A percentile compares a stretch with the other conserved stretches of the same genome.
Evolutionary conservation across 202 grass and related monocot species (phyloP).

Genomic region (Musa balbisiana): DNA sequence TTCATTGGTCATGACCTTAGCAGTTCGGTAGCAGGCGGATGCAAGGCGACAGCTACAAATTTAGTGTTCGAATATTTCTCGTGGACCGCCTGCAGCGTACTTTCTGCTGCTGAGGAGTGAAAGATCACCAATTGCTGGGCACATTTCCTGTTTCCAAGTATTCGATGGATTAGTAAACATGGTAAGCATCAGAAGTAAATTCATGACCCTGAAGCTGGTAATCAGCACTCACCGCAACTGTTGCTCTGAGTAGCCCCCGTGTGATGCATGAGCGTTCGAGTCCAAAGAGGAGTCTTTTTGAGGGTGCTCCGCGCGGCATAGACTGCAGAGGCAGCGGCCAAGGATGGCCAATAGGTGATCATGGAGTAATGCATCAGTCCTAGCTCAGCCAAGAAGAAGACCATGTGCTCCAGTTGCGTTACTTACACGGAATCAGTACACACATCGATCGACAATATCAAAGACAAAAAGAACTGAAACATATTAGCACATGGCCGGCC

Average conservation of each 20-base stretch:
- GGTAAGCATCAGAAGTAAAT: too few species aligned
- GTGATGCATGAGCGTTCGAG: not conserved
- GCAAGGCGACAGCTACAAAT: not conserved
- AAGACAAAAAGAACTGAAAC: not conserved
- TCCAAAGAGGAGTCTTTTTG: not conserved
- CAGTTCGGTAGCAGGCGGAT: not conserved
- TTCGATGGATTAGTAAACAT: not conserved
- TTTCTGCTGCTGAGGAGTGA: not conserved
- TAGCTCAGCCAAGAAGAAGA: constrained; percentile 10
- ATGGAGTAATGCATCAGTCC: not conserved
- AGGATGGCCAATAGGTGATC: not conserved
- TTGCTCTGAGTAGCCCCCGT: not conserved
- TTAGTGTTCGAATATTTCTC: not conserved
- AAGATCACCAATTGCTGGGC: not conserved
- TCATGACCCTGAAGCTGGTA: not conserved
- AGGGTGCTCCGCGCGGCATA: not conserved
- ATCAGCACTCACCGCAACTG: not conserved
- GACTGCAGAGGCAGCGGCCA: not conserved
- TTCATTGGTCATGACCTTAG: not conserved
- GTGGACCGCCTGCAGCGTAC: not conserved
- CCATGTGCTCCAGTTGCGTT: constrained; percentile 1
- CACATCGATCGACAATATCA: too few species aligned
- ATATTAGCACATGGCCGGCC: not conserved
- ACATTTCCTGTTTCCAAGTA: not conserved
- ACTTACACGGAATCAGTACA: not conserved